Percentiles rank a stretch among this genome's conserved stretches.
These are phyloP conservation scores for Chlamydomonas schloesseri DNA, from an alignment of 139 green algal species.

Conservation along the genomic window DNA sequence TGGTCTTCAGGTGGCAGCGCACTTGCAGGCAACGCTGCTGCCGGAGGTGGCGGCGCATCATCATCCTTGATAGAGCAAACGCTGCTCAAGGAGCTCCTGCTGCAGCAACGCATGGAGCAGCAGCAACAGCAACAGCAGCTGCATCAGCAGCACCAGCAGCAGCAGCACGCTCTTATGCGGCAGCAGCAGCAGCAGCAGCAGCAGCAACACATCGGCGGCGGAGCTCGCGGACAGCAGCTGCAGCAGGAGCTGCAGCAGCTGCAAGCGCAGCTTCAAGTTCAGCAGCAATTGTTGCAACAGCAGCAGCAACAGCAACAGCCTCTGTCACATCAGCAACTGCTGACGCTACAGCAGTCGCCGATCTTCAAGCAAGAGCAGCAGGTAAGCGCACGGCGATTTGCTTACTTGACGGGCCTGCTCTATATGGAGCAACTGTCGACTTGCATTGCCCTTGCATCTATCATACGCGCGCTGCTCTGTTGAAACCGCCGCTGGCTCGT, in stretches of 20 bases:
- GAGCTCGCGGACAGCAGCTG: no score
- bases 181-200: not conserved
- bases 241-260: not conserved
- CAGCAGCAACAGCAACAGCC: not conserved
- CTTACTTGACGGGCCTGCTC: no score
- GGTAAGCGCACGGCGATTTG: no score
- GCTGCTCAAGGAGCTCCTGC: not conserved
- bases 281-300: not conserved
- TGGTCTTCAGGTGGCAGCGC: no score
- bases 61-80: not conserved
- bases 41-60: no score
- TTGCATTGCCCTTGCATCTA: no score
- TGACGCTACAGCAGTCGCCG: not conserved
- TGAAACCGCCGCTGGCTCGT: no score
- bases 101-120: slow-evolving; percentile 17
- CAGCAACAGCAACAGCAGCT: slow-evolving; percentile 2
- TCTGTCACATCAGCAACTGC: not conserved
- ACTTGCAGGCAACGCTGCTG: no score
- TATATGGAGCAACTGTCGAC: no score
- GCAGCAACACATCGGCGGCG: not conserved
- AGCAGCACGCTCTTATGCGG: not conserved
- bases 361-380: not conserved
- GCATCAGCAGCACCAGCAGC: not conserved
- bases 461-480: no score
- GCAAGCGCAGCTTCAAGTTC: not conserved